Conservation (phyloP, 148 eudicot genomes). For the Simmondsia chinensis region DNA sequence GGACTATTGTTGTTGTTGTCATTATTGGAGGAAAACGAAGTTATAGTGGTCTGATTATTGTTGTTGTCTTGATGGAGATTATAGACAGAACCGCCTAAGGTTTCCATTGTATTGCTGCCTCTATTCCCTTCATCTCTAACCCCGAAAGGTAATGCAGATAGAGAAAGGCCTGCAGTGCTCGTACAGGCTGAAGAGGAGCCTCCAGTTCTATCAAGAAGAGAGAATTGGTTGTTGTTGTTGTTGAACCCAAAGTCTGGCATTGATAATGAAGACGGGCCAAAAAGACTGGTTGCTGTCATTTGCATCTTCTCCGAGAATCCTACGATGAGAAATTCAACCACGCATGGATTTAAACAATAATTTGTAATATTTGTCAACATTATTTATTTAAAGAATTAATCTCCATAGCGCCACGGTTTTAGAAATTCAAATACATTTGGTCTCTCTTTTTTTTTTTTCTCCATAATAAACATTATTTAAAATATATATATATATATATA, state of each 20-base stretch:
- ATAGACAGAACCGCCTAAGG: slow-evolving; percentile 18
- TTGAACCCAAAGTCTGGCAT: slow-evolving; percentile 28
- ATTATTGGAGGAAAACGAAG: slow-evolving; percentile 15
- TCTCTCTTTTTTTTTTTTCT: too few relatives aligned
- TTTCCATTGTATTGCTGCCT: slow-evolving; percentile 14
- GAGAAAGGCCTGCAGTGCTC: slow-evolving; percentile 24
- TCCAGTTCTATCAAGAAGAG: slow-evolving; percentile 6
- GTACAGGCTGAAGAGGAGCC: slow-evolving; percentile 14
- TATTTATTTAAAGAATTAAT: too few relatives aligned
- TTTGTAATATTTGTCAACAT: too few relatives aligned
- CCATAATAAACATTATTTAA: too few relatives aligned
- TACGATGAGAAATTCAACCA: background rate
- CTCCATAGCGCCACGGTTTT: too few relatives aligned
- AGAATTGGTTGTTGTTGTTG: slow-evolving; percentile 23
- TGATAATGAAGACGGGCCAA: slow-evolving; percentile 27
- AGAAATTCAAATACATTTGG: too few relatives aligned
- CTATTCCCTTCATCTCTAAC: slow-evolving; percentile 22
- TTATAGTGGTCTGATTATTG: slow-evolving; percentile 2
- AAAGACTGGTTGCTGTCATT: slow-evolving; percentile 30
- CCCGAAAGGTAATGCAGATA: slow-evolving; percentile 22
- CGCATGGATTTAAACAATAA: background rate
- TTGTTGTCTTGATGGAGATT: slow-evolving; percentile 8
- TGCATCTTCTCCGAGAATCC: slow-evolving; percentile 44
- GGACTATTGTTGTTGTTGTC: slow-evolving; percentile 16
- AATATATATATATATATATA: too few relatives aligned